These are phyloP conservation scores for Seiridium cupressi DNA, from an alignment of 2,329 filamentous ascomycete species.

Conservation along the genomic window DNA sequence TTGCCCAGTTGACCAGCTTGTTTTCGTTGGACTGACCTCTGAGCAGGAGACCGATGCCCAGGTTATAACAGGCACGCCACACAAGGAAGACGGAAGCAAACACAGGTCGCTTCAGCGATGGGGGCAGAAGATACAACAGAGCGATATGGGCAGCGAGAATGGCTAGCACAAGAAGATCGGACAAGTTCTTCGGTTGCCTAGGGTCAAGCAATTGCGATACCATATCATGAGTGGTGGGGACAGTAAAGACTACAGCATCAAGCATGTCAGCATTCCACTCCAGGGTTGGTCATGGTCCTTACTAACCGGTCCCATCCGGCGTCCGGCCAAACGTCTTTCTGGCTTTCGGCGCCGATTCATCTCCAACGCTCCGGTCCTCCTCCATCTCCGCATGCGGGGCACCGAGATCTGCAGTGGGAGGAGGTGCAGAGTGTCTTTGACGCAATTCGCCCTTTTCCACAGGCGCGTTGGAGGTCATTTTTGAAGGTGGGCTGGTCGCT, in stretches of 20 bases:
- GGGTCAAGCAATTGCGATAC: slow-evolving; percentile 95
- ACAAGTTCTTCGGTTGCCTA: slow-evolving; percentile 90
- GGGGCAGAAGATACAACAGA: slow-evolving; percentile 71
- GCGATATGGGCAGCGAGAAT: slow-evolving; percentile 76
- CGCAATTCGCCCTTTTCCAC: slow-evolving; percentile 23
- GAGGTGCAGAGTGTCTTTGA: slow-evolving; percentile 19
- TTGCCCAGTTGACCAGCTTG: slow-evolving; percentile 83
- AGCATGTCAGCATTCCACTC: slow-evolving; percentile 5
- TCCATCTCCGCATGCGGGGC: slow-evolving; percentile 15
- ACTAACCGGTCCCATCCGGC: slow-evolving; percentile 83
- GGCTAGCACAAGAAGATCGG: slow-evolving; percentile 75
- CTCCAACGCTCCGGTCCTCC: slow-evolving; percentile 10
- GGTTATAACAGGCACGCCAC: slow-evolving; percentile 91
- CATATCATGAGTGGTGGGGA: slow-evolving; percentile 97
- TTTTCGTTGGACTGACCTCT: slow-evolving; percentile 88
- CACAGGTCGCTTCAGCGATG: slow-evolving; percentile 66
- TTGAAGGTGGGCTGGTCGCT: background rate
- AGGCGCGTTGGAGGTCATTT: slow-evolving; percentile 19
- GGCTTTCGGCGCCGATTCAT: slow-evolving; percentile 22
- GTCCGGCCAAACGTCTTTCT: slow-evolving; percentile 90
- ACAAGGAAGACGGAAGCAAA: slow-evolving; percentile 86
- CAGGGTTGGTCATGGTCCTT: background rate
- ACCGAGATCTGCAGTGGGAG: slow-evolving; percentile 11
- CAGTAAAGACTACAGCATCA: slow-evolving; percentile 73
- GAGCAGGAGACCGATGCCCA: slow-evolving; percentile 87